Evolutionary conservation across 2,329 filamentous ascomycete genomes (phyloP).

Genomic region (Fusarium sp.): DNA sequence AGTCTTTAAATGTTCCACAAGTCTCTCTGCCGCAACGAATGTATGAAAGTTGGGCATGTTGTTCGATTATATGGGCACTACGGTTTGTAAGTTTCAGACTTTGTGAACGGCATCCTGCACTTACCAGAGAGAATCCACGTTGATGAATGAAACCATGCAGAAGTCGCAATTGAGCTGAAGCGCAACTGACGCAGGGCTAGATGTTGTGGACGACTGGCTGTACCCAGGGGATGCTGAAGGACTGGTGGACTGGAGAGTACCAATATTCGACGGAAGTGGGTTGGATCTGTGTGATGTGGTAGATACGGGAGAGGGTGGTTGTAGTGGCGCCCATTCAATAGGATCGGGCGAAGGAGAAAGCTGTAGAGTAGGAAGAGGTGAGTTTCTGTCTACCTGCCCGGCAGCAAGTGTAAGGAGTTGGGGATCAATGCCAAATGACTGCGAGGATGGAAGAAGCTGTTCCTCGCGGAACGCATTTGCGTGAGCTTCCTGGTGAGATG

Average conservation of each 20-base stretch:
- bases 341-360: rapidly evolving
- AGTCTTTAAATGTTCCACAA: background rate
- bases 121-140: background rate
- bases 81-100: rapidly evolving
- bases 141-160: rapidly evolving
- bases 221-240: rapidly evolving
- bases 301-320: rapidly evolving
- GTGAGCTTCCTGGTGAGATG: background rate
- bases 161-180: background rate
- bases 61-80: background rate
- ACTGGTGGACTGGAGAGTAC: rapidly evolving
- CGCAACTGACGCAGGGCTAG: background rate
- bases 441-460: background rate
- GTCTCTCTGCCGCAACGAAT: no score
- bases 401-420: rapidly evolving
- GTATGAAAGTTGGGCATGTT: no score
- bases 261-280: rapidly evolving
- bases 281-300: rapidly evolving
- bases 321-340: background rate
- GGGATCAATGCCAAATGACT: background rate
- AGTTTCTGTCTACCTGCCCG: background rate
- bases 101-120: rapidly evolving
- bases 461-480: background rate
- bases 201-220: background rate
- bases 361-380: rapidly evolving